Percentiles rank a stretch among this genome's conserved stretches.
phyloP scores from a whole-genome alignment of 139 green algal species.

The Asterochloris erici region DNA sequence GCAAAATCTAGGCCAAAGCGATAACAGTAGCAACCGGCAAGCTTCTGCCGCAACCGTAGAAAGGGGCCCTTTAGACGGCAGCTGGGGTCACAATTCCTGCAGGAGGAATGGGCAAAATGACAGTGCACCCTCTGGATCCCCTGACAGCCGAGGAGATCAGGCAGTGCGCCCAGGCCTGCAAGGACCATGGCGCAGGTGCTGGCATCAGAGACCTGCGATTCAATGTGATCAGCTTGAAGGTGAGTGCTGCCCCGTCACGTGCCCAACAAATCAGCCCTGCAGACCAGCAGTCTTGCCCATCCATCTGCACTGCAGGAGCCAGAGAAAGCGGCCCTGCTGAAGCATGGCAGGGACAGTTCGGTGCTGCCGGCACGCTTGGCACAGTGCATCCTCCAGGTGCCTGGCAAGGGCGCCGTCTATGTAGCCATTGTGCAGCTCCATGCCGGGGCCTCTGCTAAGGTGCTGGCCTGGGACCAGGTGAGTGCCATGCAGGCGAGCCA shows the following conservation, averaged over 20 bases:
- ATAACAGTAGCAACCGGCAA: too few species aligned
- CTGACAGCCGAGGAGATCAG: constrained; percentile 33
- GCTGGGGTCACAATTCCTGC: too few species aligned
- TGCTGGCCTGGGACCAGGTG: too few species aligned
- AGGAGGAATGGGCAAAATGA: too few species aligned
- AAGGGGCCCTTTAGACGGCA: too few species aligned
- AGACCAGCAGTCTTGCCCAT: neutral
- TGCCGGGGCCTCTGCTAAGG: too few species aligned
- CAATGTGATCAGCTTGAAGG: constrained; percentile 40
- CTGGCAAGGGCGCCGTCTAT: neutral
- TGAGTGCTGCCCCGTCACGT: neutral
- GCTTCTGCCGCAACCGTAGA: too few species aligned
- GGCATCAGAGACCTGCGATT: constrained; percentile 20
- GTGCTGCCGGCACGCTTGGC: neutral
- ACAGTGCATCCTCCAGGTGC: neutral
- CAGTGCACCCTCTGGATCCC: constrained; percentile 33
- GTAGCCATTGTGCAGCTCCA: neutral
- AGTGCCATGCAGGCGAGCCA: too few species aligned
- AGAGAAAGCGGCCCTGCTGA: neutral
- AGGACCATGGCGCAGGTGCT: neutral
- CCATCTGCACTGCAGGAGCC: neutral
- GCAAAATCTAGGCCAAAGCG: too few species aligned
- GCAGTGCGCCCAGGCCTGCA: constrained; percentile 2
- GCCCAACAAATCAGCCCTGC: too few species aligned
- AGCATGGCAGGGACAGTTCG: neutral